These are phyloP conservation scores for Boletales sp. DNA, from an alignment of 768 basidiomycete species.

Conservation along the genomic window DNA sequence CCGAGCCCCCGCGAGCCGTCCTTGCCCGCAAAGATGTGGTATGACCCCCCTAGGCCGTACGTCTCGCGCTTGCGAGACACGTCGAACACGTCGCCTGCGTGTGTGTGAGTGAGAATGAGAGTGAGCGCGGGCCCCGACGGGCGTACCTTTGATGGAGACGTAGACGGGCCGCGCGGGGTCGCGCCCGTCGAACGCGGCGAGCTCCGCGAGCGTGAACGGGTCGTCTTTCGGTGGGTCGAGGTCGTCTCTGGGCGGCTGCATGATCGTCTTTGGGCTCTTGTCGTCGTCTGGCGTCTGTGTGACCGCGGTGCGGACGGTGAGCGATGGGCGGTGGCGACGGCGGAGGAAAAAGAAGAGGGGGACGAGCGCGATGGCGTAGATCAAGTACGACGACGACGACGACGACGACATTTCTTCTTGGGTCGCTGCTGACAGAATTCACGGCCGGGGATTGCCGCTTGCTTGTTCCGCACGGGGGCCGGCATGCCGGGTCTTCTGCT, in stretches of 20 bases:
- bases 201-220: slow-evolving; percentile 65
- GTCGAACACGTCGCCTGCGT: slow-evolving; percentile 81
- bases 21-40: slow-evolving; percentile 88
- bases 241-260: slow-evolving; percentile 63
- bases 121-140: slow-evolving; percentile 1
- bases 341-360: slow-evolving; percentile 28
- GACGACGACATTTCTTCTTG: slow-evolving; percentile 11
- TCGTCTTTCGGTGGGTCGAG: slow-evolving; percentile 73
- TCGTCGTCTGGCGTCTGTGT: slow-evolving; percentile 22
- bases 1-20: slow-evolving; percentile 90
- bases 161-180: slow-evolving; percentile 70
- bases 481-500: no score
- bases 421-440: slow-evolving; percentile 1
- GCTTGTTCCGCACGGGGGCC: no score
- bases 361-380: slow-evolving; percentile 33
- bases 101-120: slow-evolving; percentile 36
- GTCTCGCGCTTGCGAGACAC: slow-evolving; percentile 82
- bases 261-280: slow-evolving; percentile 52
- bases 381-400: slow-evolving; percentile 14
- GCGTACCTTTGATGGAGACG: slow-evolving; percentile 85
- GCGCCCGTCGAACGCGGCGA: slow-evolving; percentile 70
- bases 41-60: slow-evolving; percentile 79
- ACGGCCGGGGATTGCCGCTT: slow-evolving; percentile 14
- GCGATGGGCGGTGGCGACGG: slow-evolving; percentile 5
- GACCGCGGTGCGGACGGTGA: slow-evolving; percentile 3